Conservation (phyloP, 495 filamentous ascomycete genomes). For the Hypoxylon intermedium region DNA sequence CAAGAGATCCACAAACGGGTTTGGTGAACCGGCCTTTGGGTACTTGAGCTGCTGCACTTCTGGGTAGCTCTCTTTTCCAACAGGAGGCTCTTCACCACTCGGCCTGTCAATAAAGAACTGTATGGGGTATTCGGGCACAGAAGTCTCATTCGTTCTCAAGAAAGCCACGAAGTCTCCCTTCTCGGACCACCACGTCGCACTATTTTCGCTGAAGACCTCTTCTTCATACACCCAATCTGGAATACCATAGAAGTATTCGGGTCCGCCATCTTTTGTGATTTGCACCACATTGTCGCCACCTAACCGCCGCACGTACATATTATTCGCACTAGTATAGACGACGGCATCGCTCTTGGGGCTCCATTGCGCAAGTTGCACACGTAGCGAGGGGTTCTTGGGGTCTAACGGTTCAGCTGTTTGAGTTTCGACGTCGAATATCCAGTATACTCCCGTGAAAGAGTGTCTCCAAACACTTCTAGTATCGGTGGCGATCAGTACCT, state of each 20-base stretch:
- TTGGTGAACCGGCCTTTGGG: constrained; percentile 92
- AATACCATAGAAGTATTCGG: constrained; percentile 91
- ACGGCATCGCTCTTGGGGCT: constrained; percentile 85
- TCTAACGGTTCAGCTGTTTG: constrained; percentile 82
- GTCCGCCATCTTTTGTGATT: constrained; percentile 86
- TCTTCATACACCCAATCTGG: constrained; percentile 99
- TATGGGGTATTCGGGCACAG: constrained; percentile 90
- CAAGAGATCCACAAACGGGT: constrained; percentile 83
- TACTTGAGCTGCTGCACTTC: constrained; percentile 94
- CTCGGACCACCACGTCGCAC: constrained; percentile 91
- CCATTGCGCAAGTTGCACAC: constrained; percentile 88
- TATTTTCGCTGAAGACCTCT: constrained; percentile 83
- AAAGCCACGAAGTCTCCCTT: constrained; percentile 90
- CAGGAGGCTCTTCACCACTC: constrained; percentile 72
- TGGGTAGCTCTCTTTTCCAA: constrained; percentile 87
- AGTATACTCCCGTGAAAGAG: constrained; percentile 84
- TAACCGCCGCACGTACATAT: constrained; percentile 81
- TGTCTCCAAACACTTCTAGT: constrained; percentile 82
- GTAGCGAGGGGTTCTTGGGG: constrained; percentile 66
- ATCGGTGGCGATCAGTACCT: constrained; percentile 79
- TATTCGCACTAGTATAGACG: constrained; percentile 85
- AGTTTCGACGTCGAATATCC: constrained; percentile 89
- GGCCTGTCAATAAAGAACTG: constrained; percentile 92
- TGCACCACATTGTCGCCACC: constrained; percentile 61
- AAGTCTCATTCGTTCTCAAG: constrained; percentile 88